Evolutionary conservation across 805 yeast genomes (phyloP), one percentile per base, ranked within the genome.

Genomic region (Grigorovia jiainica): DNA sequence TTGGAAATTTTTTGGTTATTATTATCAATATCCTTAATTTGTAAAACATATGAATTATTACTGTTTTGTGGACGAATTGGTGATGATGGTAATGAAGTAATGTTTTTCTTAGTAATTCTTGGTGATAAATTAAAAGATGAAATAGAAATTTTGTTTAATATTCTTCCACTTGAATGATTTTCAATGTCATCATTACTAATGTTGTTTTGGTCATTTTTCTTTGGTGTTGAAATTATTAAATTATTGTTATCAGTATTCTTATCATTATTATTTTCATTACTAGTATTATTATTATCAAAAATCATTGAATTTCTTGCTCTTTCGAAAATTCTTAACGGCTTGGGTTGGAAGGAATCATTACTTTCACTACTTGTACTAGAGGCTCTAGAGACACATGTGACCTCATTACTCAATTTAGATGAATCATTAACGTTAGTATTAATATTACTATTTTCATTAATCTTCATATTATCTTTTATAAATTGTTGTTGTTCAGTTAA

Each of bases 241-340:
- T 31, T 20, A 16, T 16, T 31, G 17, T 16, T 7, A 16, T 21
- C 23, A 4, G 35, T 18, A 4, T 43, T 20, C 15, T 48, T 41
- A 25, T 16, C 38, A 3, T 32, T 36, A 21, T 34, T 25, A 25
- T 19, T 32, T 31, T 44, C 20, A 9, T 15, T 30, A 31, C 21
- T 29, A 13, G 38, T 25, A 16, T 21, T 30, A n/a, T 11, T 19
- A 7, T 19, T n/a, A 34, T 34, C 17, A 8, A 19, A 15, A 32
- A 39, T 16, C 15, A 21, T 20, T 5, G 24, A 15, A 24, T 31
- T 24, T 40, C 43, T 24, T 47, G 51, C n/a, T 33, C 55, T 51
- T 34, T 49, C 48, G 3, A 51, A 41, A 6, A 60, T 46, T 38
- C 53, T 55, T 33, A 60, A 43, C 13, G 65, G 61, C 38, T 49